These are phyloP conservation scores for Talaromyces marneffei DNA, from an alignment of 2,329 filamentous ascomycete genomes.

Conservation along the genomic window DNA sequence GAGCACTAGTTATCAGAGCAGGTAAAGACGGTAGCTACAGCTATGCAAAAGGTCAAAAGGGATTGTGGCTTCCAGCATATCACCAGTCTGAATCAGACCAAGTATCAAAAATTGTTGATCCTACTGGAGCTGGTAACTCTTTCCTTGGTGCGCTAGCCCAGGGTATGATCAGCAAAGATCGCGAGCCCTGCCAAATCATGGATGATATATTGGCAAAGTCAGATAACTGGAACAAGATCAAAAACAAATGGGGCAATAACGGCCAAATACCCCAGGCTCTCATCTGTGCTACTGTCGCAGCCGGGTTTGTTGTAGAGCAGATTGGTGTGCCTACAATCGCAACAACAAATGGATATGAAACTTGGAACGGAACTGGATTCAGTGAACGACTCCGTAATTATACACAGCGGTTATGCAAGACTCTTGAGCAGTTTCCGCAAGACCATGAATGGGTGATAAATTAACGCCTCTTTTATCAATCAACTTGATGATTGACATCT, in stretches of 20 bases:
- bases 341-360: constrained; percentile 29
- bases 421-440: constrained; percentile 34
- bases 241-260: constrained; percentile 44
- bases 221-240: constrained; percentile 46
- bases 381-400: constrained; percentile 41
- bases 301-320: constrained; percentile 92
- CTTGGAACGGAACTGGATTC: constrained; percentile 43
- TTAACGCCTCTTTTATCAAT: constrained; percentile 24
- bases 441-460: constrained; percentile 29
- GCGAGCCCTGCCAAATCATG: constrained; percentile 27
- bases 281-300: constrained; percentile 72
- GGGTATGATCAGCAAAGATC: constrained; percentile 45
- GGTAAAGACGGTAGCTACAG: constrained; percentile 56
- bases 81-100: constrained; percentile 43
- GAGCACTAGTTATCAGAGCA: constrained; percentile 49
- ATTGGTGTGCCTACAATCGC: constrained; percentile 64
- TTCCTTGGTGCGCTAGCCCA: constrained; percentile 65
- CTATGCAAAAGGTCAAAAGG: constrained; percentile 30
- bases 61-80: constrained; percentile 71
- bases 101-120: constrained; percentile 63
- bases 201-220: constrained; percentile 40
- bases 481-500: constrained; percentile 30
- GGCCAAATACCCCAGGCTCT: constrained; percentile 58
- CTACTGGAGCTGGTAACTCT: constrained; percentile 88
- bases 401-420: constrained; percentile 37